Evolutionary conservation across 768 basidiomycete species (phyloP).

Genomic region (Candolleomyces efflorescens): DNA sequence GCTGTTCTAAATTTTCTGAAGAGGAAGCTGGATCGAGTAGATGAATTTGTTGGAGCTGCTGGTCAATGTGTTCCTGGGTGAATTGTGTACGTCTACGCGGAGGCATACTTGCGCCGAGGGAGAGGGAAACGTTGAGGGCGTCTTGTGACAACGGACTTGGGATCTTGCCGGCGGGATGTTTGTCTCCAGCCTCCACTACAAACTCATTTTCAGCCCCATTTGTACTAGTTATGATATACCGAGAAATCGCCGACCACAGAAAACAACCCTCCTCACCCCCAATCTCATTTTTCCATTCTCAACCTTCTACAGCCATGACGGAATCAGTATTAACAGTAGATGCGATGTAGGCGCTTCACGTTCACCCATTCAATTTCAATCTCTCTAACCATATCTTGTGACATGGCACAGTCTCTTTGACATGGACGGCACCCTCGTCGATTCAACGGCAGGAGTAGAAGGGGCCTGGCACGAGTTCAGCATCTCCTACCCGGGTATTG

Average conservation of each 20-base stretch:
- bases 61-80: conserved; percentile 81
- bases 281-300: conserved; percentile 1
- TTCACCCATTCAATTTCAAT: neutral
- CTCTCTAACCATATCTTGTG: neutral
- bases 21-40: conserved; percentile 83
- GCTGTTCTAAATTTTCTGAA: conserved; percentile 92
- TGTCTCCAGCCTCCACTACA: conserved; percentile 31
- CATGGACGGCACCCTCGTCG: conserved; percentile 81
- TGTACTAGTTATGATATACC: conserved; percentile 1
- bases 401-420: conserved; percentile 56
- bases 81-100: conserved; percentile 72
- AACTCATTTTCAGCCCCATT: conserved; percentile 17
- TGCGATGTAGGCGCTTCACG: conserved; percentile 36
- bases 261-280: neutral
- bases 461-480: conserved; percentile 83
- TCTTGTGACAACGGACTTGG: conserved; percentile 15
- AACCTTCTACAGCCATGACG: conserved; percentile 24
- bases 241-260: neutral
- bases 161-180: conserved; percentile 30
- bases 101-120: conserved; percentile 50
- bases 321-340: conserved; percentile 31
- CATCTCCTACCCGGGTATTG: conserved; percentile 60
- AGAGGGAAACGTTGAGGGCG: conserved; percentile 9
- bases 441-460: conserved; percentile 78
- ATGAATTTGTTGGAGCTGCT: conserved; percentile 89